Percentiles rank a stretch among this genome's conserved stretches.
These are phyloP conservation scores for Eruca vesicaria DNA, from an alignment of 441 rosid species.

Conservation along the genomic window DNA sequence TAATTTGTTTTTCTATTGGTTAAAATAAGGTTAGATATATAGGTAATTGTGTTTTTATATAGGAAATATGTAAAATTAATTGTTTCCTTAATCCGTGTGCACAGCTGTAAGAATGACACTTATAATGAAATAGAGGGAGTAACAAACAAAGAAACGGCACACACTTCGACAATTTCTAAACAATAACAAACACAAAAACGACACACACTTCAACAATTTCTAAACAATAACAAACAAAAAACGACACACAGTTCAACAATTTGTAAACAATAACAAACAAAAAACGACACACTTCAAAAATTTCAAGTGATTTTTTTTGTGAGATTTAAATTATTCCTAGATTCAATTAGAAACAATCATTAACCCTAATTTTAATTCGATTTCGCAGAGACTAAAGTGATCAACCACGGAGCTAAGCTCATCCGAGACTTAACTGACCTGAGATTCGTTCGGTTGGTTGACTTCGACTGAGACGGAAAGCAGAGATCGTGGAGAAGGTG, in stretches of 20 bases:
- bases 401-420: not conserved
- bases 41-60: too few relatives aligned
- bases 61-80: too few relatives aligned
- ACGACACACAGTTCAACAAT: not conserved
- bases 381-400: not conserved
- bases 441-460: constrained; percentile 90
- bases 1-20: too few relatives aligned
- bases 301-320: too few relatives aligned
- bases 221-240: not conserved
- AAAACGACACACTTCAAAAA: not conserved
- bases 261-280: not conserved
- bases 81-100: too few relatives aligned
- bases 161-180: too few relatives aligned
- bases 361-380: not conserved
- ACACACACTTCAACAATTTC: not conserved
- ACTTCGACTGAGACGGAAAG: constrained; percentile 57
- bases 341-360: not conserved
- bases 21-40: too few relatives aligned
- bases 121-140: too few relatives aligned
- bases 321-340: not conserved
- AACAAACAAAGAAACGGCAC: too few relatives aligned
- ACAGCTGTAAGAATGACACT: too few relatives aligned
- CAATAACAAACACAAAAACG: not conserved
- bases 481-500: constrained; percentile 43
- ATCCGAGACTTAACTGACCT: too few relatives aligned